Base-by-base conservation (phyloP, 2,329 filamentous ascomycete genomes). In the Paecilomyces sp. region DNA sequence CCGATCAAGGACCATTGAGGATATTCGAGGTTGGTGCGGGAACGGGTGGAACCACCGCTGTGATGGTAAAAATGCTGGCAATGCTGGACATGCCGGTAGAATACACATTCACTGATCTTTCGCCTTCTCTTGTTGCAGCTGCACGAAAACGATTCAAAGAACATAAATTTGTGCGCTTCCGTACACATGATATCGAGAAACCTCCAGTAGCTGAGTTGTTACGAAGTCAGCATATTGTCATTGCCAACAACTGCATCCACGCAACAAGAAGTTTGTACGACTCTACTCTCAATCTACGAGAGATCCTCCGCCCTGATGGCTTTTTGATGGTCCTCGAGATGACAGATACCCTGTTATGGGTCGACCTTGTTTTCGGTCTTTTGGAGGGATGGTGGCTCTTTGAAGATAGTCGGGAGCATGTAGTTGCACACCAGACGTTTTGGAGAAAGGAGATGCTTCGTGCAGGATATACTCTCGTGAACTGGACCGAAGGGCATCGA, bases 351-450 rank as follows among this genome's bases (percentile, higher is more conserved):
- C 57, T 73, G 13, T 65, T 61, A 59, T 74, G 69, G 68, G 60
- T 69, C 4, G 74, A 77, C 60, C 51, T 76, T 8, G 66, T 75
- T 18, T 72, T 74, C 56, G 75, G 75, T 5, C 59, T 76, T 7
- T 63, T 77, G 0, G 73, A 76, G 25, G 75, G 74, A 3, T 77
- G 75, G 75, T 77, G 76, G 76, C 59, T 72, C 1, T 74, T 74
- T 54, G 65, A 72, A 1, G 74, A 76, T 60, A 73, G 64, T 6
- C 67, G 72, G 8, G 30, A 60, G 24, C 67, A 71, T 57, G 66
- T 66, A 0, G 41, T 70, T 9, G 61, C 51, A 9, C 33, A 60
- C 28, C 55, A 63, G 28, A 24, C 34, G 18, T 25, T 56, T 3
- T 72, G 69, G 69, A 59, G 66, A 33, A 53, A 60, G 11, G 61